phyloP scores from a whole-genome alignment of 257 asterid genomes.

The Capsicum chinense region DNA sequence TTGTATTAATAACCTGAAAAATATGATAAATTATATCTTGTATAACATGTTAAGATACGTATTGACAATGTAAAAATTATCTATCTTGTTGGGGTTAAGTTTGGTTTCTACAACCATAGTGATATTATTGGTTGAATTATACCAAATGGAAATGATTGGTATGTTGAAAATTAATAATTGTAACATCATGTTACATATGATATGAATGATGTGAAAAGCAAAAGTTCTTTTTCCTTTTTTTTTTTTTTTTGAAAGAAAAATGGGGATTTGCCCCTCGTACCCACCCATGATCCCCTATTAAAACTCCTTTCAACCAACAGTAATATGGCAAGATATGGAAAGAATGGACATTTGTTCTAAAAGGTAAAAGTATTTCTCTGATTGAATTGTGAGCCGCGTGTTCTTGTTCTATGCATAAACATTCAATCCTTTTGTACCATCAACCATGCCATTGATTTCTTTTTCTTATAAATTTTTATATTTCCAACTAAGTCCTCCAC shows the following conservation, averaged over 20 bases:
- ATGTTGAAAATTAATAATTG: constrained; percentile 7
- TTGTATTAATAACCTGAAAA: background rate
- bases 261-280: background rate
- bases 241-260: background rate
- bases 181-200: background rate
- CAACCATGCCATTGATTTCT: background rate
- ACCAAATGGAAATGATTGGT: background rate
- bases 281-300: background rate
- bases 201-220: constrained; percentile 1
- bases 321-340: background rate
- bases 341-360: background rate
- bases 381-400: constrained; percentile 51
- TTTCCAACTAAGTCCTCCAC: constrained; percentile 27
- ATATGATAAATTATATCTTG: background rate
- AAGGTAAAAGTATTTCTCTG: constrained; percentile 34
- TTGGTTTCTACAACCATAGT: background rate
- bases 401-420: constrained; percentile 46
- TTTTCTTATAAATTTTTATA: constrained; percentile 9
- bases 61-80: no score
- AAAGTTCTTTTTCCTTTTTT: background rate
- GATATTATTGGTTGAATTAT: constrained; percentile 16
- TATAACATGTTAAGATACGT: no score
- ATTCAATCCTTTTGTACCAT: constrained; percentile 28
- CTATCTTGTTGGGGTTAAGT: no score
- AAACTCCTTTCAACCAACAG: background rate